Percentiles rank a stretch among this genome's conserved stretches.
Evolutionary conservation across 768 basidiomycete species (phyloP).

Genomic region (Galerina marginata): DNA sequence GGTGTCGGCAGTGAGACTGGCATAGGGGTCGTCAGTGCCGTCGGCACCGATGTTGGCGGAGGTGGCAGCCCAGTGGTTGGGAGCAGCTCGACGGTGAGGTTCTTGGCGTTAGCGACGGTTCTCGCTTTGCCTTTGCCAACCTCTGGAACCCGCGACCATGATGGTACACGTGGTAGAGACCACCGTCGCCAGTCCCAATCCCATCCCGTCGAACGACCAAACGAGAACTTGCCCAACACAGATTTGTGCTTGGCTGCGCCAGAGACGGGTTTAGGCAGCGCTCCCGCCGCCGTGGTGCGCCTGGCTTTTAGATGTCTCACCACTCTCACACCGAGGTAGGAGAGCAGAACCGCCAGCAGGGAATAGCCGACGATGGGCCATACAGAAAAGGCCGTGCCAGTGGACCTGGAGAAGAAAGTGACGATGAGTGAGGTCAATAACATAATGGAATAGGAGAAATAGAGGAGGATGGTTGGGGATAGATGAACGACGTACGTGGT

Average conservation of each 20-base stretch:
- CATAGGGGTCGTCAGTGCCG: conserved; percentile 3
- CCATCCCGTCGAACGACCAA: conserved; percentile 15
- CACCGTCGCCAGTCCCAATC: conserved; percentile 17
- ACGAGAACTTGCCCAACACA: conserved; percentile 4
- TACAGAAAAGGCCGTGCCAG: conserved; percentile 12
- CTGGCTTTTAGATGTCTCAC: conserved; percentile 9
- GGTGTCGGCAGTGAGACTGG: too few relatives aligned
- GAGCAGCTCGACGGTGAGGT: conserved; percentile 23
- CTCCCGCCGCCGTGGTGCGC: conserved; percentile 2
- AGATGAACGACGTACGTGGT: conserved; percentile 20
- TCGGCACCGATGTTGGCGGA: conserved; percentile 20
- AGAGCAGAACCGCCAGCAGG: conserved; percentile 17
- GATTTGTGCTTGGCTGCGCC: not conserved
- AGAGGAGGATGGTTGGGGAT: conserved; percentile 6
- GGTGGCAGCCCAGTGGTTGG: conserved; percentile 28
- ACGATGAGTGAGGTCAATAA: conserved; percentile 7
- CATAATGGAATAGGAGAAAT: not conserved
- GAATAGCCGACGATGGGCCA: conserved; percentile 23
- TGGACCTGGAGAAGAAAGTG: conserved; percentile 1
- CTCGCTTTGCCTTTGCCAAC: conserved; percentile 12
- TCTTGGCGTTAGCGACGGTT: conserved; percentile 13
- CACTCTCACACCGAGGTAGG: conserved; percentile 20
- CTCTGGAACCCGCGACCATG: conserved; percentile 15
- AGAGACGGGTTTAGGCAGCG: conserved; percentile 12
- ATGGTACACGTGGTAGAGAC: conserved; percentile 19